phyloP scores from a whole-genome alignment of 257 asterid genomes.

The Datura wrightii region DNA sequence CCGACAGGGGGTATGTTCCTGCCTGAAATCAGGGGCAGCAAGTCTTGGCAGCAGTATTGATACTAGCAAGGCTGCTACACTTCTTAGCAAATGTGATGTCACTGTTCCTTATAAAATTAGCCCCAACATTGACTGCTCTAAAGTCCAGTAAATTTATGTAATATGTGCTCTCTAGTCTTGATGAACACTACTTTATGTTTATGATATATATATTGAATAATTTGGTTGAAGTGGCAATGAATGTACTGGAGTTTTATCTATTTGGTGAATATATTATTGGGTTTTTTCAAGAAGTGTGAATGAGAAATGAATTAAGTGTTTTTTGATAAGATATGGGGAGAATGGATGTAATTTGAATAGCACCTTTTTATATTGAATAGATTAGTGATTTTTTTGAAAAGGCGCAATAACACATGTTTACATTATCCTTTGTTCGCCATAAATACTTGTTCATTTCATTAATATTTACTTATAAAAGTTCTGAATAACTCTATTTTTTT shows the following conservation, averaged over 20 bases:
- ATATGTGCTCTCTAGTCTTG: neutral
- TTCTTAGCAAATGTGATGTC: slow-evolving; percentile 27
- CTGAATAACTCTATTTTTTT: too few relatives aligned
- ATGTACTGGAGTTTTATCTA: neutral
- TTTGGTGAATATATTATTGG: neutral
- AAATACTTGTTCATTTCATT: too few relatives aligned
- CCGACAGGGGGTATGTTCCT: slow-evolving; percentile 12
- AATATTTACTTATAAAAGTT: too few relatives aligned
- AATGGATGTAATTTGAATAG: too few relatives aligned
- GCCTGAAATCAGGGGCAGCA: slow-evolving; percentile 28
- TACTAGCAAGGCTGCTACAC: slow-evolving; percentile 10
- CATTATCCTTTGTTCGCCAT: too few relatives aligned
- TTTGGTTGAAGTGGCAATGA: neutral
- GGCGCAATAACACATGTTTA: too few relatives aligned
- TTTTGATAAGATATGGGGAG: too few relatives aligned
- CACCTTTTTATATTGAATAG: too few relatives aligned
- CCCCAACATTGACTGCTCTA: slow-evolving; percentile 30
- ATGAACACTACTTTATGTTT: slow-evolving; percentile 13
- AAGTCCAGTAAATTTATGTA: slow-evolving; percentile 17
- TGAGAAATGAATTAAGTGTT: too few relatives aligned
- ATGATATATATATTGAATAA: neutral
- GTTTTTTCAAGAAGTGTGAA: too few relatives aligned
- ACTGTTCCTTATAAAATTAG: slow-evolving; percentile 32
- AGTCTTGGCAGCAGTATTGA: slow-evolving; percentile 21
- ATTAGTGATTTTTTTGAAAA: too few relatives aligned